phyloP scores from a whole-genome alignment of 2,329 filamentous ascomycete genomes.

The Hypoxylon sp. region DNA sequence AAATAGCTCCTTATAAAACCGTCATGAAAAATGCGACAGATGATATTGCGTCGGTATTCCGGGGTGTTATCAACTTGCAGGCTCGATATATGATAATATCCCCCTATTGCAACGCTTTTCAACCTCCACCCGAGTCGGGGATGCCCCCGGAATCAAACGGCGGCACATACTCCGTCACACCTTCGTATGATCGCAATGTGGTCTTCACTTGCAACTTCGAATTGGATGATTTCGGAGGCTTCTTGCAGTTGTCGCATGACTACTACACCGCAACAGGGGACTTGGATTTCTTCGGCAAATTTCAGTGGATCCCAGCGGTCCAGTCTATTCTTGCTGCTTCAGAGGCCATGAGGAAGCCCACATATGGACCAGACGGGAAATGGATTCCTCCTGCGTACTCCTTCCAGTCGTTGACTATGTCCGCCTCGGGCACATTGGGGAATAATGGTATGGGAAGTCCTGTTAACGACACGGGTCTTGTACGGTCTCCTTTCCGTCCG shows the following conservation, averaged over 20 bases:
- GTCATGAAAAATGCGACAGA: constrained; percentile 70
- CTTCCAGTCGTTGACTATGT: constrained; percentile 80
- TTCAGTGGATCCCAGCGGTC: constrained; percentile 80
- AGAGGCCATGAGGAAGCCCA: constrained; percentile 78
- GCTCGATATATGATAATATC: constrained; percentile 75
- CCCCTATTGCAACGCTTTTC: constrained; percentile 93
- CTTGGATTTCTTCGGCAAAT: constrained; percentile 78
- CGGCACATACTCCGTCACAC: constrained; percentile 71
- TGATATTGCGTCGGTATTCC: constrained; percentile 76
- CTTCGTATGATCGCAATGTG: constrained; percentile 75
- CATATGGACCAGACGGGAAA: constrained; percentile 58
- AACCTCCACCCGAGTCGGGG: constrained; percentile 83
- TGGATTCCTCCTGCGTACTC: constrained; percentile 69
- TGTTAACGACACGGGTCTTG: constrained; percentile 82
- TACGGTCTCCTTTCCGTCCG: constrained; percentile 90
- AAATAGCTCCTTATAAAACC: constrained; percentile 77
- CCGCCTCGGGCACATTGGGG: constrained; percentile 84
- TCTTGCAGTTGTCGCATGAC: constrained; percentile 84
- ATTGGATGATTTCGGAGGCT: constrained; percentile 89
- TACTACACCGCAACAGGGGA: constrained; percentile 84
- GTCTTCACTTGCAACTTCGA: constrained; percentile 99
- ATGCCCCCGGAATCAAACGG: constrained; percentile 71
- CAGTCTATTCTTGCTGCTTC: constrained; percentile 78
- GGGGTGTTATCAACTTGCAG: constrained; percentile 80
- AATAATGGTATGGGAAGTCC: constrained; percentile 86